A percentile compares a stretch with the other conserved stretches of the same genome.
Evolutionary conservation across 257 asterid species (phyloP).

Genomic region (Petrea volubilis): DNA sequence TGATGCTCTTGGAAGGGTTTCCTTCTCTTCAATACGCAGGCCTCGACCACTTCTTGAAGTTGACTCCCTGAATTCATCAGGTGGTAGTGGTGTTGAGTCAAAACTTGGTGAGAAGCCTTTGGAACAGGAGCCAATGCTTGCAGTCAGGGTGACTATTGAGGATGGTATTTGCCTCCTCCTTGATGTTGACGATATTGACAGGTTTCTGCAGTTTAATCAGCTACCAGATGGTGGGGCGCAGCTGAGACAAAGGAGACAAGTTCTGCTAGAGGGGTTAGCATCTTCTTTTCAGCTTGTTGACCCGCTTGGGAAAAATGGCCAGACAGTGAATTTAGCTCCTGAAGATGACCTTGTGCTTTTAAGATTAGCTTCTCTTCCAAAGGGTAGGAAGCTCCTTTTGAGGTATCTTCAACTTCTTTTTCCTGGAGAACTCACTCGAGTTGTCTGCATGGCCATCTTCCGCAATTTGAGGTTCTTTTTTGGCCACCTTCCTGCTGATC

Average conservation of each 20-base stretch:
- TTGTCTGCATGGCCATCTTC: slow-evolving; percentile 78
- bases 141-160: slow-evolving; percentile 90
- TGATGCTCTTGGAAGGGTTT: slow-evolving; percentile 93
- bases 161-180: slow-evolving; percentile 84
- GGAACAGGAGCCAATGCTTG: slow-evolving; percentile 98
- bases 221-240: slow-evolving; percentile 65
- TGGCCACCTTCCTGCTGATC: slow-evolving; percentile 49
- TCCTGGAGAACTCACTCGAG: slow-evolving; percentile 66
- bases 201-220: slow-evolving; percentile 73
- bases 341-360: slow-evolving; percentile 62
- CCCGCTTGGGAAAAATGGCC: slow-evolving; percentile 60
- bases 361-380: slow-evolving; percentile 65
- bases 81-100: slow-evolving; percentile 44
- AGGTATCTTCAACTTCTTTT: slow-evolving; percentile 55
- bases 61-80: slow-evolving; percentile 63
- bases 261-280: slow-evolving; percentile 66
- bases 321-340: slow-evolving; percentile 47
- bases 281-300: slow-evolving; percentile 78
- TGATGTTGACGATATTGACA: slow-evolving; percentile 91
- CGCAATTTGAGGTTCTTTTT: slow-evolving; percentile 80
- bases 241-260: slow-evolving; percentile 63
- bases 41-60: slow-evolving; percentile 96
- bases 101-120: slow-evolving; percentile 73
- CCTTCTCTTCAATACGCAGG: slow-evolving; percentile 88
- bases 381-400: slow-evolving; percentile 64